Conservation (phyloP, 768 basidiomycete genomes). For the Mrakia hoshinonis region DNA sequence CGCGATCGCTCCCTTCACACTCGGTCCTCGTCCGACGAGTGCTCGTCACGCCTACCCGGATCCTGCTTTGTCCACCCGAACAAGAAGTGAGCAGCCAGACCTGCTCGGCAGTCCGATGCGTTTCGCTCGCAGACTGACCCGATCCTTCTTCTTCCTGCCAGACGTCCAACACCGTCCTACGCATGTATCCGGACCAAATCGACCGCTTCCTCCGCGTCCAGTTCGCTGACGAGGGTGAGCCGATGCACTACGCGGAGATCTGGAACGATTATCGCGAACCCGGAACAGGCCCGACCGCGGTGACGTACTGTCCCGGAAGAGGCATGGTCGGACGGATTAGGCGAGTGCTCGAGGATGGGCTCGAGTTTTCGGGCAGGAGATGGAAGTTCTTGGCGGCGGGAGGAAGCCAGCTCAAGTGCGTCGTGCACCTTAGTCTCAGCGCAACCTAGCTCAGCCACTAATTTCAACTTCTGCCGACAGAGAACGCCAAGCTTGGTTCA, state of each 20-base stretch:
- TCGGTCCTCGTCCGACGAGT: slow-evolving; percentile 18
- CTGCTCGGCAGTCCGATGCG: not conserved
- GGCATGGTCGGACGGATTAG: slow-evolving; percentile 19
- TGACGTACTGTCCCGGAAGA: not conserved
- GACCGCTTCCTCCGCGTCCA: slow-evolving; percentile 34
- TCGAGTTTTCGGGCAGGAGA: slow-evolving; percentile 12
- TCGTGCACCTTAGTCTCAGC: not conserved
- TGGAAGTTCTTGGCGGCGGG: slow-evolving; percentile 22
- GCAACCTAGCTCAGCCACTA: not conserved
- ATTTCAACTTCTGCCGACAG: not conserved
- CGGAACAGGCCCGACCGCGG: not conserved
- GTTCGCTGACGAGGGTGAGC: slow-evolving; percentile 32
- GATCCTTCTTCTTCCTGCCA: not conserved
- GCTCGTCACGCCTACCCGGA: slow-evolving; percentile 32
- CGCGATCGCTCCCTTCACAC: not conserved
- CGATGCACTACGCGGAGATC: slow-evolving; percentile 14
- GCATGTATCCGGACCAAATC: slow-evolving; percentile 23
- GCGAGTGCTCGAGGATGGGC: slow-evolving; percentile 15
- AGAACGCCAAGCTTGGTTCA: slow-evolving; percentile 21
- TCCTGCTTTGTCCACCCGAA: slow-evolving; percentile 32
- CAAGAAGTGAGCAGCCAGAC: slow-evolving; percentile 20
- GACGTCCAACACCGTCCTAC: slow-evolving; percentile 31
- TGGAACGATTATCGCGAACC: slow-evolving; percentile 10
- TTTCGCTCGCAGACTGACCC: not conserved
- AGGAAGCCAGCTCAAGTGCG: slow-evolving; percentile 19